Evolutionary conservation across 148 eudicot species (phyloP).

Genomic region (Euryodendron excelsum): DNA sequence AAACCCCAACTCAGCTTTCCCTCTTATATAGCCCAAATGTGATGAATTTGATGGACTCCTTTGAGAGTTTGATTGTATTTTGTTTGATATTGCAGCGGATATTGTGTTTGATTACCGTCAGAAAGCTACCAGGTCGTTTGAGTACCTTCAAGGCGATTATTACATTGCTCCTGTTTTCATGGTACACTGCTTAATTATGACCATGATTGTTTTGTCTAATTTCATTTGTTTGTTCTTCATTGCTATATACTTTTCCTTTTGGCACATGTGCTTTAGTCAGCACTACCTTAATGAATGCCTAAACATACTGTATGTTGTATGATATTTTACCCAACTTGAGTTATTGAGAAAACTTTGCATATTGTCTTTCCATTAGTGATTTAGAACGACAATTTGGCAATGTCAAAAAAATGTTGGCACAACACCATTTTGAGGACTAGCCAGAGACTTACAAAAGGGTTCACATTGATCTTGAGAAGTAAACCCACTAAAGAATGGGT

Average conservation of each 20-base stretch:
- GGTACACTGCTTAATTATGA: constrained; percentile 36
- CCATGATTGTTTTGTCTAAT: neutral
- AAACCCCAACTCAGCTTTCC: neutral
- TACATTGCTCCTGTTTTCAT: constrained; percentile 90
- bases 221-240: neutral
- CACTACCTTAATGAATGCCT: neutral
- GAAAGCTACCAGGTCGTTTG: constrained; percentile 82
- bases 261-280: neutral
- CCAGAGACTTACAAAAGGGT: neutral
- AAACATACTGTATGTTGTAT: neutral
- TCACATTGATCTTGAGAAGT: neutral
- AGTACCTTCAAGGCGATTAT: constrained; percentile 94
- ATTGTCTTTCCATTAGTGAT: neutral
- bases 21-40: neutral
- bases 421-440: neutral
- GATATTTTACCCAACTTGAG: no score
- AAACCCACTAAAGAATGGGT: neutral
- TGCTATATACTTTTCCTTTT: neutral
- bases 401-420: neutral
- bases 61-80: neutral
- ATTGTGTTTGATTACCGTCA: constrained; percentile 98
- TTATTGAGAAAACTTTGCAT: neutral
- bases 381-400: neutral
- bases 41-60: neutral
- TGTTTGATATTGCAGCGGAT: constrained; percentile 62